Percentiles rank a stretch among this genome's conserved stretches.
phyloP scores from a whole-genome alignment of 106 monocot genomes.

The Acanthochlamys bracteata region DNA sequence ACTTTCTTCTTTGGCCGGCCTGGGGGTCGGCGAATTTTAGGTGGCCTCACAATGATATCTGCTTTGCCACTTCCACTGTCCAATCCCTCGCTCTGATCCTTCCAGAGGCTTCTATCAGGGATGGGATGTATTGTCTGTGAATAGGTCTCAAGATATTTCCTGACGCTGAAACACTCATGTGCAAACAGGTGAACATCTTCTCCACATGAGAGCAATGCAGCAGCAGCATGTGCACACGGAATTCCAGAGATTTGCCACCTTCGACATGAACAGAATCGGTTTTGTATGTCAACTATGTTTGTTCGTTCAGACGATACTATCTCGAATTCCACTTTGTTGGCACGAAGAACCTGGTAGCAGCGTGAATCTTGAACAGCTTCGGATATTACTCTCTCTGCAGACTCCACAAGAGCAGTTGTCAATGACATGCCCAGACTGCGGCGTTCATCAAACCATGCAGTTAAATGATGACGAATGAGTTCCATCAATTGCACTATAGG shows the following conservation, averaged over 20 bases:
- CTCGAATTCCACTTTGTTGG: conserved; percentile 98
- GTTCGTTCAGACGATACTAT: conserved; percentile 94
- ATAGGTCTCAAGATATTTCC: conserved; percentile 74
- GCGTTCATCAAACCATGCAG: conserved; percentile 62
- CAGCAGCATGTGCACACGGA: conserved; percentile 96
- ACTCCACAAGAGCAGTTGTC: conserved; percentile 71
- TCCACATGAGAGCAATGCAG: conserved; percentile 83
- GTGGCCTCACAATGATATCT: conserved; percentile 67
- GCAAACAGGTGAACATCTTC: conserved; percentile 76
- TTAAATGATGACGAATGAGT: conserved; percentile 62
- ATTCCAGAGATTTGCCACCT: conserved; percentile 96
- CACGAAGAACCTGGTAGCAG: conserved; percentile 95
- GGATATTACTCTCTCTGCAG: conserved; percentile 73
- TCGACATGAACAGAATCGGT: conserved; percentile 72
- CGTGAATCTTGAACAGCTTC: conserved; percentile 76
- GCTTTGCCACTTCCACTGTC: conserved; percentile 44
- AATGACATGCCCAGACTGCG: conserved; percentile 45
- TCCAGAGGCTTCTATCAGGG: conserved; percentile 71
- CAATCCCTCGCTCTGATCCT: conserved; percentile 26
- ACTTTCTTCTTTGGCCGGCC: conserved; percentile 97
- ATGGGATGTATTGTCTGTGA: conserved; percentile 58
- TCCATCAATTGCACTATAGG: conserved; percentile 96
- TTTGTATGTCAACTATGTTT: conserved; percentile 88
- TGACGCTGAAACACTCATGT: conserved; percentile 76
- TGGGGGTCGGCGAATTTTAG: conserved; percentile 81